Evolutionary conservation across 441 rosid species (phyloP), one percentile per base, ranked within the genome.

Genomic region (Pelargonium cotyledonis): DNA sequence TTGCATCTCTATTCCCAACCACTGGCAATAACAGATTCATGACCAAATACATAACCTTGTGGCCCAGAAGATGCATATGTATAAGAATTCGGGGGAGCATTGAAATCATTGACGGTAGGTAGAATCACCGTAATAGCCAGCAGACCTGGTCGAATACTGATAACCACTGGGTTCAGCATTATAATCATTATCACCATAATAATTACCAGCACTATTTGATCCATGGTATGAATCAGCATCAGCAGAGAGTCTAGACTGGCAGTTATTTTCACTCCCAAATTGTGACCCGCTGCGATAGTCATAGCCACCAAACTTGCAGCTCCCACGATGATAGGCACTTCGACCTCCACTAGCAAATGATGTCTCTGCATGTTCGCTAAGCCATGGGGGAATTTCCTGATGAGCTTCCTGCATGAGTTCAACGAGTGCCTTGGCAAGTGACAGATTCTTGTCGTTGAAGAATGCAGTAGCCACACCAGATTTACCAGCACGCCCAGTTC

Each of bases 401-500:
- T 85, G 81, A 16, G 83, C 78, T 67, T 85, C 87, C 64, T 76
- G 73, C 85, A 85, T 81, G 19, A 85, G 76, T 19, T 83, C 84
- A 38, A 73, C 76, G 0, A 83, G 85, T 10, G 80, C 67, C 76
- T 76, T 83, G 8, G 87, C 87, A 41, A 85, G 68, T 11, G 80
- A 60, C 35, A 64, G 23, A 70, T 83, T 83, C 75, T 82, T 81
- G 73, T 78, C 82, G 55, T 68, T 73, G 78, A 81, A 85, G 73
- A 83, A 85, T 23, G 89, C 87, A 47, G 89, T 85, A 8, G 89
- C 89, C 6, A 76, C 61, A 47, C 89, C 89, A 15, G 81, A 77
- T 53, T 80, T 85, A 21, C 89, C 89, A 43, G 89, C 89, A 7
- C 89, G 81, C 41, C 89, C 89, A 0, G 87, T 85, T 58, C 84